Base-by-base conservation (phyloP, 805 yeast species). In the Lachancea thermotolerans region DNA sequence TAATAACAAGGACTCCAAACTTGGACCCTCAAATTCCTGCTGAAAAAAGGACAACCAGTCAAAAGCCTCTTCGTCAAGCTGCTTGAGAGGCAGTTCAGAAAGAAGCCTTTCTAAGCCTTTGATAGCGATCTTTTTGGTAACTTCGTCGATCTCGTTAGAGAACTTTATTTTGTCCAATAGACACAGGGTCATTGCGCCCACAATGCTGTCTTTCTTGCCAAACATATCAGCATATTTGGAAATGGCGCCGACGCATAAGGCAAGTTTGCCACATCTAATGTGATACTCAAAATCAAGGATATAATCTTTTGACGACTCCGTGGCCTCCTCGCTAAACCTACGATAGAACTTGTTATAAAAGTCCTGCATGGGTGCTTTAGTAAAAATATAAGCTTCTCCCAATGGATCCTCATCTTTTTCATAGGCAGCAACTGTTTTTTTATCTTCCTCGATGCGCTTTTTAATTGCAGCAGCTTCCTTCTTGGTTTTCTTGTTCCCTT, bases 341-440 rank as follows among this genome's bases (percentile, higher is more conserved):
- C 53, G 60, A 52, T 57, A 73, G 29, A 73, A 78, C 38, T 68
- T 73, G 2, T 65, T 64, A 16, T 68, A 57, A 47, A 82, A 70
- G 11, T 65, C 64, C 7, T 68, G 72, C 39, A 81, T 53, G 41
- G 80, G 70, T 14, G 68, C 58, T 34, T 67, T 55, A 30, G 65
- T 55, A 2, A 55, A 37, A 50, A 62, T 51, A 33, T 72, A 58
- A 33, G 67, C 64, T 25, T 71, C 71, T 30, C 88, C 91, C 50
- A 81, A 72, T 2, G 79, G 73, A 66, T 84, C 90, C 4, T 66
- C 62, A 48, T 81, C 86, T 14, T 73, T 71, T 17, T 60, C 43
- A 34, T 65, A 67, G 0, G 74, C 72, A 21, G 61, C 50, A 12
- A 70, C 57, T 43, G 67, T 65, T 2, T 70, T 65, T 39, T 74